These are phyloP conservation scores for Dothideomycetes sp. DNA, from an alignment of 2,329 filamentous ascomycete genomes.

Conservation along the genomic window DNA sequence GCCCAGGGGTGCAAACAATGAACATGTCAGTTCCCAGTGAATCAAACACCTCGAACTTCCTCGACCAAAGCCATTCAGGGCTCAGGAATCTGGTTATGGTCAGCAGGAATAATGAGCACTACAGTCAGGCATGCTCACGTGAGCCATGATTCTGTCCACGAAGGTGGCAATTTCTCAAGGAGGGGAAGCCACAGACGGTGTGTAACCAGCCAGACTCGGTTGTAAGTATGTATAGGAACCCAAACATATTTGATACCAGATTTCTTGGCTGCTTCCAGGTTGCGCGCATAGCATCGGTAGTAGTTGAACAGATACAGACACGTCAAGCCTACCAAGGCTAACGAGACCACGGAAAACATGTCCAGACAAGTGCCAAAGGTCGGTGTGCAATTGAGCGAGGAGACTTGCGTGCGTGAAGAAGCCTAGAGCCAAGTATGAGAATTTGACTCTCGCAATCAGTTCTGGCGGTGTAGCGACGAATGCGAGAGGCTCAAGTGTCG, in stretches of 20 bases:
- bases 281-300: constrained; percentile 27
- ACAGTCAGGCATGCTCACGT: constrained; percentile 34
- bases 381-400: neutral
- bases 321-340: constrained; percentile 20
- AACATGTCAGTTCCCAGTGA: constrained; percentile 50
- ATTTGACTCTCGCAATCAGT: no score
- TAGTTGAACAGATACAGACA: constrained; percentile 22
- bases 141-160: constrained; percentile 47
- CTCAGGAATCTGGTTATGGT: constrained; percentile 35
- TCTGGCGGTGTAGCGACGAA: no score
- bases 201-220: constrained; percentile 45
- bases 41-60: constrained; percentile 47
- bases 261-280: constrained; percentile 32
- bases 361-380: neutral
- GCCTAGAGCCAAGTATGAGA: no score
- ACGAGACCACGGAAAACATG: constrained; percentile 18
- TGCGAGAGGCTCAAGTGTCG: no score
- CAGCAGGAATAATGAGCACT: constrained; percentile 2
- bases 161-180: constrained; percentile 43
- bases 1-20: constrained; percentile 49
- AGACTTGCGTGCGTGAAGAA: neutral
- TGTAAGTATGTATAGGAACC: constrained; percentile 35
- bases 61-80: constrained; percentile 50
- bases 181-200: constrained; percentile 44
- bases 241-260: constrained; percentile 35